Conservation (phyloP, 768 basidiomycete species). For the Gymnopilus junonius region DNA sequence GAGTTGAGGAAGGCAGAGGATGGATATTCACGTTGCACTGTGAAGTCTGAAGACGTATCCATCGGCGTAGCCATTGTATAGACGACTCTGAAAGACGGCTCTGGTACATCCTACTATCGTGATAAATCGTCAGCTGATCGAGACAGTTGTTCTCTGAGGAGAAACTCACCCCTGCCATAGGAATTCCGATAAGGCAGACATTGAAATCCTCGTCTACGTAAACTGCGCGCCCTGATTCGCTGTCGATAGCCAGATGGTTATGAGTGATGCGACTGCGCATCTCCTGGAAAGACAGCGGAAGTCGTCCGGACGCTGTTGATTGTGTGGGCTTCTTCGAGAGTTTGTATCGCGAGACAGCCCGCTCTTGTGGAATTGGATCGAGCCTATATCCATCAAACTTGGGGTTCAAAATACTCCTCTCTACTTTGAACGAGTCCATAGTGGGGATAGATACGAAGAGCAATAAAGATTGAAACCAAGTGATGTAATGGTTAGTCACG, state of each 20-base stretch:
- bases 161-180: slow-evolving; percentile 53
- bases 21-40: slow-evolving; percentile 72
- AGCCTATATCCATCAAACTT: slow-evolving; percentile 89
- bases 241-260: slow-evolving; percentile 71
- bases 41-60: slow-evolving; percentile 38
- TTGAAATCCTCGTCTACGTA: slow-evolving; percentile 72
- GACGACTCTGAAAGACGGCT: slow-evolving; percentile 57
- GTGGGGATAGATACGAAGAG: background rate
- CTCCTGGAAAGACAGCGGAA: slow-evolving; percentile 76
- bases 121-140: slow-evolving; percentile 10
- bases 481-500: background rate
- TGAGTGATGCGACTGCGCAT: slow-evolving; percentile 85
- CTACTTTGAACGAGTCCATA: slow-evolving; percentile 45
- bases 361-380: slow-evolving; percentile 61
- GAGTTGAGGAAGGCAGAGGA: slow-evolving; percentile 62
- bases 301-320: slow-evolving; percentile 60
- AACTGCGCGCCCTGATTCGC: slow-evolving; percentile 49
- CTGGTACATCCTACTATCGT: slow-evolving; percentile 49
- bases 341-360: slow-evolving; percentile 51
- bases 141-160: background rate
- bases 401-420: slow-evolving; percentile 68
- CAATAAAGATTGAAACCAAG: background rate
- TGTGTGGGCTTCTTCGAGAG: slow-evolving; percentile 63
- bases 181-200: slow-evolving; percentile 61
- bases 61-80: slow-evolving; percentile 65